These are phyloP conservation scores for Camelina hispida DNA, from an alignment of 345 rosid species.

Conservation along the genomic window DNA sequence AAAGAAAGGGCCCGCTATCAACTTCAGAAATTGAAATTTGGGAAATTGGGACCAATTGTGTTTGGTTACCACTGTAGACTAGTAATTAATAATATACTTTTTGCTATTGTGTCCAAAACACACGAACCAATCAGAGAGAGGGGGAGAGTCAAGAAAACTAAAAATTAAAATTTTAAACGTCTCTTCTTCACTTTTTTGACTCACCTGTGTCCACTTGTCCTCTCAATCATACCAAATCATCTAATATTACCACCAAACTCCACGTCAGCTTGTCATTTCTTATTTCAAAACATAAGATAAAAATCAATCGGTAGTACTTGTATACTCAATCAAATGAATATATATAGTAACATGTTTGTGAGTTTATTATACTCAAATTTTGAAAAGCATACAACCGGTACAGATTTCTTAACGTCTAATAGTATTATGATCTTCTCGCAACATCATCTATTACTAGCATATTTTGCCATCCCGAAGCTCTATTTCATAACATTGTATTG, in stretches of 20 bases:
- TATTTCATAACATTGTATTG: too few species aligned
- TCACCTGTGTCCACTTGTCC: slow-evolving; percentile 43
- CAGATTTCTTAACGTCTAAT: too few species aligned
- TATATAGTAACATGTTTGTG: too few species aligned
- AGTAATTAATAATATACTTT: slow-evolving; percentile 7
- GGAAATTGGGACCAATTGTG: slow-evolving; percentile 39
- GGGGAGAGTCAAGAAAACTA: neutral
- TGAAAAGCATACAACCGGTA: too few species aligned
- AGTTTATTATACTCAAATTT: too few species aligned
- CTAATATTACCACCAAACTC: slow-evolving; percentile 34
- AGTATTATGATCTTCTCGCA: too few species aligned
- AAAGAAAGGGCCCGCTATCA: slow-evolving; percentile 36
- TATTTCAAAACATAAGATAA: too few species aligned
- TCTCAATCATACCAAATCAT: slow-evolving; percentile 41
- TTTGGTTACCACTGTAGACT: slow-evolving; percentile 33
- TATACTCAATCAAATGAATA: neutral
- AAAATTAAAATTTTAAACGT: slow-evolving; percentile 9
- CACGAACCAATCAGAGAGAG: slow-evolving; percentile 28
- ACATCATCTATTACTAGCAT: too few species aligned
- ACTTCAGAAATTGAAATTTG: slow-evolving; percentile 23
- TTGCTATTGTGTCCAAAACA: slow-evolving; percentile 21
- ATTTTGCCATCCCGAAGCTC: too few species aligned
- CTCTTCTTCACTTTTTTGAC: slow-evolving; percentile 44
- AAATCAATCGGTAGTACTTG: too few species aligned
- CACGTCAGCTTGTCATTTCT: slow-evolving; percentile 34